Evolutionary conservation across 2,329 filamentous ascomycete species (phyloP).

Genomic region (Aspergillus neotritici): DNA sequence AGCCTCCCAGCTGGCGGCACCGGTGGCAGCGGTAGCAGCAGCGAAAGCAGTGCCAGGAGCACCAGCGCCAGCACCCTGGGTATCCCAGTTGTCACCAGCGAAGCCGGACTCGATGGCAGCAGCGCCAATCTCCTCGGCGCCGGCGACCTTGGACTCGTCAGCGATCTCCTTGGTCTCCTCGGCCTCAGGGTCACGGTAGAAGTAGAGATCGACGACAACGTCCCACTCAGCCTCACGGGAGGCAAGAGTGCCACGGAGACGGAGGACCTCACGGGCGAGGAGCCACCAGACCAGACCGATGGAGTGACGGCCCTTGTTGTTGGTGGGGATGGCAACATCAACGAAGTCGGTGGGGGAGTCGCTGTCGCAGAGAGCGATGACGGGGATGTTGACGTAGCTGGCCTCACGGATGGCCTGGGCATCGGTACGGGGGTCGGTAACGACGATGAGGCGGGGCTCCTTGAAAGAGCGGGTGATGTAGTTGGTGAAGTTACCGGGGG

Average conservation of each 20-base stretch:
- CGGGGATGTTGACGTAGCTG: slow-evolving; percentile 99
- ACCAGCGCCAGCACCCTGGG: slow-evolving; percentile 57
- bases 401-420: slow-evolving; percentile 99
- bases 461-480: slow-evolving; percentile 99
- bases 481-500: slow-evolving; percentile 99
- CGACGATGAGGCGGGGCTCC: slow-evolving; percentile 98
- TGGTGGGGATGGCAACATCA: slow-evolving; percentile 98
- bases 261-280: slow-evolving; percentile 98
- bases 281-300: slow-evolving; percentile 99
- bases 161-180: slow-evolving; percentile 95
- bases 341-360: slow-evolving; percentile 99
- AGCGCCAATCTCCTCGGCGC: slow-evolving; percentile 76
- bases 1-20: slow-evolving; percentile 59
- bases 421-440: slow-evolving; percentile 99
- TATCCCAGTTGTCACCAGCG: slow-evolving; percentile 78
- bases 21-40: slow-evolving; percentile 64
- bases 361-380: slow-evolving; percentile 98
- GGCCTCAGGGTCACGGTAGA: slow-evolving; percentile 99
- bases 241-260: slow-evolving; percentile 93
- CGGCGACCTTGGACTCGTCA: slow-evolving; percentile 75
- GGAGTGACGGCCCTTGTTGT: slow-evolving; percentile 99
- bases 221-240: slow-evolving; percentile 97
- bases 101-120: slow-evolving; percentile 75
- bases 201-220: slow-evolving; percentile 99
- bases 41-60: slow-evolving; percentile 61